Evolutionary conservation across 23 red algal species (phyloP).

Genomic region (Pyropia haitanensis): DNA sequence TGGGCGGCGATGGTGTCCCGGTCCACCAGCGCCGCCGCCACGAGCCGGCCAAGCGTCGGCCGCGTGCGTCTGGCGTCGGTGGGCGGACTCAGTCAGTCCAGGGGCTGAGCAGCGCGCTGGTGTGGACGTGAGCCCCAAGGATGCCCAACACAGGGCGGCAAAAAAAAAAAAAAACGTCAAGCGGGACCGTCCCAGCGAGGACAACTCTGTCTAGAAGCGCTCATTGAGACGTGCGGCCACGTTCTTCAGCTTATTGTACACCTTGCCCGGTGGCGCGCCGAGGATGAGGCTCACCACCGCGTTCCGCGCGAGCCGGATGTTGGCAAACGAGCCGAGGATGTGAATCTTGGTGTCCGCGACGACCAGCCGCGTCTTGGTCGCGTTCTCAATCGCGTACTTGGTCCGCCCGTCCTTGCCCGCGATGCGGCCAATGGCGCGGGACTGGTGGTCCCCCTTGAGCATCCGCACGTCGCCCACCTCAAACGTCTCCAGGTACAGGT

Average conservation of each 20-base stretch:
- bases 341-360: constrained; percentile 90
- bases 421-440: constrained; percentile 79
- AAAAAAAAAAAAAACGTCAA: too few species aligned
- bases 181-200: too few species aligned
- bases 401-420: constrained; percentile 87
- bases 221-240: constrained; percentile 79
- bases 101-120: too few species aligned
- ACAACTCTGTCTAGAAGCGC: neutral
- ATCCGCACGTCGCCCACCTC: constrained; percentile 75
- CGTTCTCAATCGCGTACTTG: constrained; percentile 98
- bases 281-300: constrained; percentile 79
- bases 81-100: too few species aligned
- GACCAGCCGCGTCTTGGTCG: constrained; percentile 83
- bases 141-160: too few species aligned
- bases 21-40: too few species aligned
- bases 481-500: constrained; percentile 86
- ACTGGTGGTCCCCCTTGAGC: constrained; percentile 84
- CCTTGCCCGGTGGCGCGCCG: constrained; percentile 88
- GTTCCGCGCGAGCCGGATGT: constrained; percentile 79
- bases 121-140: too few species aligned
- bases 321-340: constrained; percentile 77
- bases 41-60: too few species aligned
- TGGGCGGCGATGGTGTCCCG: too few species aligned
- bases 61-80: too few species aligned
- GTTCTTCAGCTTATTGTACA: constrained; percentile 68